Base-by-base conservation (phyloP, 179 eudicot genomes). In the Carnegiea gigantea region DNA sequence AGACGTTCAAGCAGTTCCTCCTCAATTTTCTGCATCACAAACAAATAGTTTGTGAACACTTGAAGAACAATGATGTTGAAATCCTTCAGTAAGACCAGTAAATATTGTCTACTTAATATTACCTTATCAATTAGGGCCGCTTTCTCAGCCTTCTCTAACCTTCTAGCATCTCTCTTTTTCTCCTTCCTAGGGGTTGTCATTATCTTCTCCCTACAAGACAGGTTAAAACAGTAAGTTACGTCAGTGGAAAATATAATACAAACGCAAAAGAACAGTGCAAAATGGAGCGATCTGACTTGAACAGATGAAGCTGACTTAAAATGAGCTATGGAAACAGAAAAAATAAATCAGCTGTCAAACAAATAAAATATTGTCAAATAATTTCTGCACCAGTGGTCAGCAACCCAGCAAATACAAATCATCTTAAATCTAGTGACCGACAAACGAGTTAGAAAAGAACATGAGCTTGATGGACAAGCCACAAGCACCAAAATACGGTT, bases 51-150 rank as follows among this genome's bases (percentile, higher is more conserved):
- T 21, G 68, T 48, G 12, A 70, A 51, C 20, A 30, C 14, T 54
- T 4, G 20, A 73, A 51, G 77, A 71, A 60, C 26, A 46, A 74
- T 62, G 28, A 83, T 53, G 70, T 24, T 20, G 64, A 75, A 12
- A 48, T 33, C 23, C 74, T 64, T 43, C 48, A 80, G 33, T 13
- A 59, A 64, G 30, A 54, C 13, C 21, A 6, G 14, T n/a, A 54
- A n/a, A 51, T 51, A 40, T 40, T 40, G 9, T 40, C 44, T 40
- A 40, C 44, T 40, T 40, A 57, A 57, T 73, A 36, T 75, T 81
- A 95, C 98, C 90, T 90, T 93, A 46, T 92, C 95, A 75, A 93
- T 28, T n/a, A 77, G 78, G 82, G 99, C 99, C 68, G 95, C 97
- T 71, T 84, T 91, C 89, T 91, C 98, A 77, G 99, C 97, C 88